A percentile compares a stretch with the other conserved stretches of the same genome.
phyloP scores from a whole-genome alignment of 1,284 basidiomycete genomes.

The Apiotrichum akiyoshidainum region DNA sequence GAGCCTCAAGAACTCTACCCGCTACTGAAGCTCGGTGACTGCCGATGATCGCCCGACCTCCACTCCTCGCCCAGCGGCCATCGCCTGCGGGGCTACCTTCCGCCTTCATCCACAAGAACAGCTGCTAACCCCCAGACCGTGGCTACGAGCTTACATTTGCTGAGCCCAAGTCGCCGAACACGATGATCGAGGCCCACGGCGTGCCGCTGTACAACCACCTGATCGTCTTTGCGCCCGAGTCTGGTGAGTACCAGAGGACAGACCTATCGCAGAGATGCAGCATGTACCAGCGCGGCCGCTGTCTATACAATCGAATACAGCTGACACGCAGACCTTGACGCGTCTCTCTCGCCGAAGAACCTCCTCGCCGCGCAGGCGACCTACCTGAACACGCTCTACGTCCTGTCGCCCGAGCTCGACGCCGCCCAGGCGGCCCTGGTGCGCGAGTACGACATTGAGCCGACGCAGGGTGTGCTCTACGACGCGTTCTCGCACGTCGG shows the following conservation, averaged over 20 bases:
- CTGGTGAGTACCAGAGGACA: constrained; percentile 56
- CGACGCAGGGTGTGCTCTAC: constrained; percentile 1
- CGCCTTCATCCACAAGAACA: no score
- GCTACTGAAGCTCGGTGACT: background rate
- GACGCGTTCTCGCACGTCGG: constrained; percentile 52
- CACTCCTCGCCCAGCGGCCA: no score
- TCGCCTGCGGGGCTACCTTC: no score
- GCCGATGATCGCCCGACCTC: no score
- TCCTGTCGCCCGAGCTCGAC: constrained; percentile 62
- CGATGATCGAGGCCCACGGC: constrained; percentile 66
- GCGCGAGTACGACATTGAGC: constrained; percentile 58
- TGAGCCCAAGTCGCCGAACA: constrained; percentile 65
- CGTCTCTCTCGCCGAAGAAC: constrained; percentile 72
- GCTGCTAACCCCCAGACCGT: constrained; percentile 54
- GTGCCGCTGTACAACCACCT: constrained; percentile 75
- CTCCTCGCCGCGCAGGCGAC: constrained; percentile 70
- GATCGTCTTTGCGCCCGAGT: constrained; percentile 74
- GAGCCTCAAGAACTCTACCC: background rate
- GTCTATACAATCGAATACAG: constrained; percentile 31
- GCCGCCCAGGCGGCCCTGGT: constrained; percentile 55
- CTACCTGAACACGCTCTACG: constrained; percentile 76
- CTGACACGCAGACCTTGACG: constrained; percentile 11
- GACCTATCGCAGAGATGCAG: background rate
- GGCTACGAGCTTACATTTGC: constrained; percentile 82
- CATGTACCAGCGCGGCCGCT: background rate